phyloP scores from a whole-genome alignment of 306 rosid genomes.

The Medicago truncatula region MtrunA17r5.0-ANR NC_053047.1:11934001-11934500 shows the following conservation, averaged over 20 bases:
- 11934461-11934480: conserved; percentile 56
- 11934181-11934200: conserved; percentile 29
- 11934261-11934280: conserved; percentile 77
- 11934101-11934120: conserved; percentile 52
- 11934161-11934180: conserved; percentile 21
- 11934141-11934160: not conserved
- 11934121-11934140: not conserved
- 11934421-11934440: conserved; percentile 68
- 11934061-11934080: conserved; percentile 79
- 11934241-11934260: conserved; percentile 98
- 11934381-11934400: conserved; percentile 80
- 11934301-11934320: conserved; percentile 59
- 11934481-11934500: conserved; percentile 64
- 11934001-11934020: not conserved
- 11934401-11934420: conserved; percentile 92
- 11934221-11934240: conserved; percentile 99
- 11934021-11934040: not conserved
- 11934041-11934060: conserved; percentile 30
- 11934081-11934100: conserved; percentile 82
- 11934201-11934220: conserved; percentile 86
- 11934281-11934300: conserved; percentile 62
- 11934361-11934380: conserved; percentile 78
- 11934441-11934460: conserved; percentile 65
- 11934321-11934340: conserved; percentile 56
- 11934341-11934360: conserved; percentile 58